Conservation (phyloP, 208 protist species). For the Trypanosoma brucei region DNA sequence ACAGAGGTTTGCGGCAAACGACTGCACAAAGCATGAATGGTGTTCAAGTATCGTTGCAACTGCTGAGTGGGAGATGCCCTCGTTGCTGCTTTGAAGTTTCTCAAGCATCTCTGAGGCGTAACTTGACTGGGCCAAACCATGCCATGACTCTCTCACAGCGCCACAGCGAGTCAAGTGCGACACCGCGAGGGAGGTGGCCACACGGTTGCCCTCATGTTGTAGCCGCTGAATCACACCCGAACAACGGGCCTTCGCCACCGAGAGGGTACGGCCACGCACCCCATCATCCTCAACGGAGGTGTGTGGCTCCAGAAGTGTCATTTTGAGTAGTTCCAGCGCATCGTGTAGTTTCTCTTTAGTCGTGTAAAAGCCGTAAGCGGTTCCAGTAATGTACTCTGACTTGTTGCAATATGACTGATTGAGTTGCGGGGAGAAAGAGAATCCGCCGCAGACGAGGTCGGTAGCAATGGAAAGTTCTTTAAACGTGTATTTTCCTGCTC, state of each 20-base stretch:
- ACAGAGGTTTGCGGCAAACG: slow-evolving; percentile 45
- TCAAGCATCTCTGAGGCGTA: slow-evolving; percentile 65
- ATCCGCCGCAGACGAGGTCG: slow-evolving; percentile 81
- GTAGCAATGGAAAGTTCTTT: slow-evolving; percentile 76
- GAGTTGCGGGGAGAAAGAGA: slow-evolving; percentile 60
- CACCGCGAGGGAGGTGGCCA: slow-evolving; percentile 62
- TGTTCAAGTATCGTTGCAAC: slow-evolving; percentile 37
- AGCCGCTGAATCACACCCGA: slow-evolving; percentile 60
- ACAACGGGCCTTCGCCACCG: slow-evolving; percentile 65
- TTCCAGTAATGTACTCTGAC: slow-evolving; percentile 59
- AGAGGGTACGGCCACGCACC: slow-evolving; percentile 66
- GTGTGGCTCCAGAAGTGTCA: slow-evolving; percentile 69
- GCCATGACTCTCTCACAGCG: slow-evolving; percentile 65
- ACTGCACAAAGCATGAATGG: slow-evolving; percentile 33
- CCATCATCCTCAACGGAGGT: slow-evolving; percentile 49
- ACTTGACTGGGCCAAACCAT: slow-evolving; percentile 62
- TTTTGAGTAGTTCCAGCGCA: slow-evolving; percentile 66
- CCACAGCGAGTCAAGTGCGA: slow-evolving; percentile 56
- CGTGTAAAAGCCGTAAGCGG: slow-evolving; percentile 79
- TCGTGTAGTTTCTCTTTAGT: slow-evolving; percentile 73
- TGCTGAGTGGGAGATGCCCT: slow-evolving; percentile 14
- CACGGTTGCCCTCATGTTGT: slow-evolving; percentile 61
- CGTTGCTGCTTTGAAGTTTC: slow-evolving; percentile 51
- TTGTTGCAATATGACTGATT: slow-evolving; percentile 66
- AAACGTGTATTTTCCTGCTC: slow-evolving; percentile 61